phyloP scores from a whole-genome alignment of 1,139 yeast species.

The Blastobotrys illinoisensis region DNA sequence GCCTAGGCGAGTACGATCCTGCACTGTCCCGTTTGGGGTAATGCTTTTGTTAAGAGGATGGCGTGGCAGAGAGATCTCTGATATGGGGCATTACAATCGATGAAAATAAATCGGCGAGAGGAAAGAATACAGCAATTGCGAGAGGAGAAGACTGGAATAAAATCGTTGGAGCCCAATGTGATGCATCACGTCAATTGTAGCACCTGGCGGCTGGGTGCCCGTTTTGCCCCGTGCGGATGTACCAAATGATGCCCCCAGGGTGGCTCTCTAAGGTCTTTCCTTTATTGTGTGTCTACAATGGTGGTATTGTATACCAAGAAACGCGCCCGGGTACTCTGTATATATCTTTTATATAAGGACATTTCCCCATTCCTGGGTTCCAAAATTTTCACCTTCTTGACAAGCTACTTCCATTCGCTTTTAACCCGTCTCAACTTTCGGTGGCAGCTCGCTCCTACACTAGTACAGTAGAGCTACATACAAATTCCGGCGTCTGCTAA shows the following conservation, averaged over 20 bases:
- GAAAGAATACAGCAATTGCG: background rate
- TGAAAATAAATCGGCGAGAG: too few relatives aligned
- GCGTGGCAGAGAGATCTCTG: background rate
- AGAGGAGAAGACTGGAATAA: too few relatives aligned
- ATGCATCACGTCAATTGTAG: background rate
- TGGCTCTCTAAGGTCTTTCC: background rate
- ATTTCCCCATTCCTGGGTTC: background rate
- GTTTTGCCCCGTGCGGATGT: background rate
- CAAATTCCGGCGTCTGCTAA: background rate
- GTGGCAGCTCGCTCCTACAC: too few relatives aligned
- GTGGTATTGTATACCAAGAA: background rate
- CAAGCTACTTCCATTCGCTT: background rate
- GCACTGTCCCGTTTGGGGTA: background rate
- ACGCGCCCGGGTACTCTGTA: background rate
- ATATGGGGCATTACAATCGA: background rate
- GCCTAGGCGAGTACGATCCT: background rate
- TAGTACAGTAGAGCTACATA: background rate
- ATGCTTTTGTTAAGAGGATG: background rate
- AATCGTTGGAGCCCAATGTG: background rate
- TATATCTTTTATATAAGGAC: background rate
- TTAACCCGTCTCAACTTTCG: too few relatives aligned
- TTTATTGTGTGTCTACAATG: background rate
- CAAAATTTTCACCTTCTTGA: background rate
- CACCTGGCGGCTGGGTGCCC: background rate
- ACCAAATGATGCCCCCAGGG: background rate